Evolutionary conservation across 2,329 filamentous ascomycete species (phyloP).

Genomic region (Pseudopithomyces maydicus): DNA sequence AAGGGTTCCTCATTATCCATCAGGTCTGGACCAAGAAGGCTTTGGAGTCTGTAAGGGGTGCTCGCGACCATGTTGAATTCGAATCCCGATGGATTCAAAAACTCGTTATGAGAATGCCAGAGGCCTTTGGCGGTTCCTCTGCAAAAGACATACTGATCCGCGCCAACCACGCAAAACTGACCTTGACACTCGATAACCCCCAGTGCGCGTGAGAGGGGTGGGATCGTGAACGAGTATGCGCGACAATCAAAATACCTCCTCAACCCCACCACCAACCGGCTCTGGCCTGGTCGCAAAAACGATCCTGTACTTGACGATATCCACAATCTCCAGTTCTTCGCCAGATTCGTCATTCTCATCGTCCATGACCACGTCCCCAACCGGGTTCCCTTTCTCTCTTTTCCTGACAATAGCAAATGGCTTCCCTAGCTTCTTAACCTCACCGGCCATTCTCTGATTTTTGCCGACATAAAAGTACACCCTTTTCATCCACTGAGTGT

Average conservation of each 20-base stretch:
- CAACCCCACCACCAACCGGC: constrained; percentile 62
- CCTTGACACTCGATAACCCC: too few species aligned
- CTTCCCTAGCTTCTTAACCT: constrained; percentile 83
- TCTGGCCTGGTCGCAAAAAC: constrained; percentile 85
- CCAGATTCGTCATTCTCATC: constrained; percentile 15
- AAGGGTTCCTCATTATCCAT: too few species aligned
- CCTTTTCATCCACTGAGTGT: constrained; percentile 83
- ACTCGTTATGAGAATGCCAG: too few species aligned
- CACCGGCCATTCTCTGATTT: constrained; percentile 86
- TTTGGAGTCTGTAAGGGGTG: too few species aligned
- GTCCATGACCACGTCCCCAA: constrained; percentile 35
- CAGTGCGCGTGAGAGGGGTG: too few species aligned
- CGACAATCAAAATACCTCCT: constrained; percentile 19
- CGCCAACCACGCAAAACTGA: too few species aligned
- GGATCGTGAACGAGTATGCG: neutral
- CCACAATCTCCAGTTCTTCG: constrained; percentile 77
- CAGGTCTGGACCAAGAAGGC: too few species aligned
- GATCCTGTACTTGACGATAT: constrained; percentile 86
- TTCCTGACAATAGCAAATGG: constrained; percentile 77
- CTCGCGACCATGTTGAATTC: too few species aligned
- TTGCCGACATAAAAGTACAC: constrained; percentile 87
- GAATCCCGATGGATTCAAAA: too few species aligned
- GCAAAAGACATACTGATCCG: too few species aligned
- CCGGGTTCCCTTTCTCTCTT: constrained; percentile 17
- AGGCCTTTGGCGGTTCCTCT: too few species aligned